phyloP scores from a whole-genome alignment of 106 monocot genomes.

The Chionographis japonica region DNA sequence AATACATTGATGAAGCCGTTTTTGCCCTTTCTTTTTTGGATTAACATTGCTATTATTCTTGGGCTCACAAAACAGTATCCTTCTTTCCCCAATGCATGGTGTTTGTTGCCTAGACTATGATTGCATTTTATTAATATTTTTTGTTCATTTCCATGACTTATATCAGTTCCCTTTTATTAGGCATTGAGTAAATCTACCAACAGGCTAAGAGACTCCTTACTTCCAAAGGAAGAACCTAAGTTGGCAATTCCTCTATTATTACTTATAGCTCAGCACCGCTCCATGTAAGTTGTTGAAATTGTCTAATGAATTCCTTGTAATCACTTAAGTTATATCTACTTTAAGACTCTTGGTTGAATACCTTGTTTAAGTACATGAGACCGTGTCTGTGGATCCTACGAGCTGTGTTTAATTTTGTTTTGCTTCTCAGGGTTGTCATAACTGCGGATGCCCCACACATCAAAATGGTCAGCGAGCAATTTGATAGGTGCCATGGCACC shows the following conservation, averaged over 20 bases:
- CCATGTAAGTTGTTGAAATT: conserved; percentile 54
- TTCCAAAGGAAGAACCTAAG: conserved; percentile 92
- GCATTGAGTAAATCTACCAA: conserved; percentile 83
- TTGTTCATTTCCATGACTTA: too few species aligned
- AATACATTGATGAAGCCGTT: too few species aligned
- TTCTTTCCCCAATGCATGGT: too few species aligned
- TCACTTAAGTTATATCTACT: background rate
- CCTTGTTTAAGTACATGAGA: background rate
- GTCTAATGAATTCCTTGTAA: too few species aligned
- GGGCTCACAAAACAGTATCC: too few species aligned
- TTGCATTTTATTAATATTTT: too few species aligned
- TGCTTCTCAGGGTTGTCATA: conserved; percentile 60
- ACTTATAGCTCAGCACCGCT: conserved; percentile 89
- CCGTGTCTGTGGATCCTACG: background rate
- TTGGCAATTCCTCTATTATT: conserved; percentile 87
- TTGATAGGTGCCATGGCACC: conserved; percentile 94
- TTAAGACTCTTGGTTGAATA: too few species aligned
- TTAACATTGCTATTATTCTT: too few species aligned
- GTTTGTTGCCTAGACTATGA: too few species aligned
- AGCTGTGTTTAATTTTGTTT: background rate
- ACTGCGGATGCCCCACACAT: conserved; percentile 84
- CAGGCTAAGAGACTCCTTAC: conserved; percentile 83
- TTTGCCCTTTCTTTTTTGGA: too few species aligned
- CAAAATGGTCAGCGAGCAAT: conserved; percentile 99
- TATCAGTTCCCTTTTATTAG: conserved; percentile 26